Base-by-base conservation (phyloP, 148 eudicot species). In the Rhododendron mucronatum region DNA sequence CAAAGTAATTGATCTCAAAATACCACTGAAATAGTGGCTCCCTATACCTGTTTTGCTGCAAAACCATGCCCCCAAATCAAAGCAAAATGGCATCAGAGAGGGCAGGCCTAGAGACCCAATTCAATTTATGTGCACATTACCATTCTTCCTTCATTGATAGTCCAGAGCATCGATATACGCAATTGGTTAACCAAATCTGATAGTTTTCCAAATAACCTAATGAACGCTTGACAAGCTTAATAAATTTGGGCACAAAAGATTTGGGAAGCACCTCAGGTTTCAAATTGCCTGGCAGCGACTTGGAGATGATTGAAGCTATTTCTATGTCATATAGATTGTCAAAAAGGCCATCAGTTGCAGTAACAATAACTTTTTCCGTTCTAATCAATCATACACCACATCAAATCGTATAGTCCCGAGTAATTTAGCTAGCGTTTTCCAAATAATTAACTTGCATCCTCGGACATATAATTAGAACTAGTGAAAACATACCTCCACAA, bases 301-400 rank as follows among this genome's bases (percentile, higher is more conserved):
- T 89, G 83, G 89, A 88, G 86, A 95, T 91, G 15, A 90, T 71
- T 59, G 89, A 91, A 50, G 89, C 92, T 85, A 96, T 94, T 85
- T 96, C 97, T 82, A 92, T 89, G 77, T 92, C 93, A 67, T 95
- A 96, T 21, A 95, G 87, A 89, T 96, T 95, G 92, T 94, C 97
- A 85, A 95, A 92, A 50, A 96, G 95, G 83, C 97, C 99, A 90
- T 96, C 96, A 13, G 98, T 95, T 51, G 97, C 97, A 78, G 91
- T 87, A 83, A 96, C 87, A 75, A 95, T 90, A 86, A 93, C 89
- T 15, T 44, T 67, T 65, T 41, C 7, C 7, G 1, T 41, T 41
- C 44, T 63, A 83, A 13, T 65, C 23, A 45, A 45, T n/a, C 45
- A 13, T n/a, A 23, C 26, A 55, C 23, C 44, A 33, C 28, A 77